phyloP scores from a whole-genome alignment of 352 stramenopile genomes.

The Phytophthora pistaciae region DNA sequence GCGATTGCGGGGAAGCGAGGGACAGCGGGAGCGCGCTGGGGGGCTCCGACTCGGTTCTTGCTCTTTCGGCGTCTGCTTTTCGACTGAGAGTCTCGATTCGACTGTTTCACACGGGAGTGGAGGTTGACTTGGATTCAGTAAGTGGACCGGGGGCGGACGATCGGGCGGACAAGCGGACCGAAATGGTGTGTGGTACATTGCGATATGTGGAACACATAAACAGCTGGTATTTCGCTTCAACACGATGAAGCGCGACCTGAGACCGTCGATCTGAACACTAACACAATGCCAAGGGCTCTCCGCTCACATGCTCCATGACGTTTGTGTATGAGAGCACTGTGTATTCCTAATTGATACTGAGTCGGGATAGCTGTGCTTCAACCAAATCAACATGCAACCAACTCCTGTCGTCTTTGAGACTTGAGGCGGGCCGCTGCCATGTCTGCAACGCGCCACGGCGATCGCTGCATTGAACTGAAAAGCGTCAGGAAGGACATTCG shows the following conservation, averaged over 20 bases:
- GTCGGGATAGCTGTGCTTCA: background rate
- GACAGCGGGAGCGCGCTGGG: conserved; percentile 16
- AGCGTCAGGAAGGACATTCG: background rate
- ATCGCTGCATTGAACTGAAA: background rate
- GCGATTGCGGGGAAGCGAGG: conserved; percentile 19
- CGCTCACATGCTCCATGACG: background rate
- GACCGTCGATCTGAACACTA: background rate
- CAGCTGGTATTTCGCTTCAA: background rate
- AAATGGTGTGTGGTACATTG: background rate
- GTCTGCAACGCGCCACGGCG: background rate
- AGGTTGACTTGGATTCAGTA: background rate
- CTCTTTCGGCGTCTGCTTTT: conserved; percentile 38
- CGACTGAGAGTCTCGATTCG: conserved; percentile 23
- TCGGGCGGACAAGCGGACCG: background rate
- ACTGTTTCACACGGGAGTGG: conserved; percentile 5
- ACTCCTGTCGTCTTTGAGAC: background rate
- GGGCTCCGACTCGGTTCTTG: conserved; percentile 27
- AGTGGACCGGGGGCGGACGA: background rate
- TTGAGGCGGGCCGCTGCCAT: conserved; percentile 1
- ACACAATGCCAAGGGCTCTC: background rate
- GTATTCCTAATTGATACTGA: background rate
- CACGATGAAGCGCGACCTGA: background rate
- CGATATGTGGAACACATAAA: background rate
- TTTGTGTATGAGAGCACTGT: background rate
- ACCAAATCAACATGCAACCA: background rate